These are phyloP conservation scores for Aureobasidium sp. DNA, from an alignment of 2,329 filamentous ascomycete genomes.

Conservation along the genomic window DNA sequence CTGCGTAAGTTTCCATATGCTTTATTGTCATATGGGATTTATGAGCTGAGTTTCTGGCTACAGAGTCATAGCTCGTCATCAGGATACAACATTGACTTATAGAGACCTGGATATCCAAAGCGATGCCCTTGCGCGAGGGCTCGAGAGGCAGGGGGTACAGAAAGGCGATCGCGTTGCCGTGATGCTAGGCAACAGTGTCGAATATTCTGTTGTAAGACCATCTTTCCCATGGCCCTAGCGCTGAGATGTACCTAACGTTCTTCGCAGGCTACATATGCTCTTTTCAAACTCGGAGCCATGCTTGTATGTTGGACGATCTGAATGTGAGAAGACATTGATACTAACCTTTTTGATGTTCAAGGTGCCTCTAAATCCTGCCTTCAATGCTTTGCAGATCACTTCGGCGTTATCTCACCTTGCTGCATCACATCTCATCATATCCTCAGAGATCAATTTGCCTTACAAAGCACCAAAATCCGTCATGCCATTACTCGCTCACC, in stretches of 20 bases:
- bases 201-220: conserved; percentile 61
- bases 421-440: conserved; percentile 68
- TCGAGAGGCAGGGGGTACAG: conserved; percentile 58
- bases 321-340: not conserved
- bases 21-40: not conserved
- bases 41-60: not conserved
- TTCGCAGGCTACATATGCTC: conserved; percentile 59
- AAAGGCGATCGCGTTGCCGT: conserved; percentile 83
- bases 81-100: conserved; percentile 63
- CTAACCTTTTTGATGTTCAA: conserved; percentile 21
- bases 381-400: conserved; percentile 70
- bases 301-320: conserved; percentile 44
- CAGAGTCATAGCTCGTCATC: conserved; percentile 52
- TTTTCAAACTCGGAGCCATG: conserved; percentile 91
- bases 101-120: conserved; percentile 64
- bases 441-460: conserved; percentile 78
- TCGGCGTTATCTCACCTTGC: conserved; percentile 70
- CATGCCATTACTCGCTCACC: conserved; percentile 46
- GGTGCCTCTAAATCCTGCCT: conserved; percentile 86
- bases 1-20: conserved; percentile 40
- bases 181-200: conserved; percentile 74
- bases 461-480: conserved; percentile 54
- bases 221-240: not conserved
- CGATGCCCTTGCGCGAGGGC: conserved; percentile 63
- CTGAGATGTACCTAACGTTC: not conserved